Evolutionary conservation across 495 filamentous ascomycete genomes (phyloP).

Genomic region (Trichoderma reesei): DNA sequence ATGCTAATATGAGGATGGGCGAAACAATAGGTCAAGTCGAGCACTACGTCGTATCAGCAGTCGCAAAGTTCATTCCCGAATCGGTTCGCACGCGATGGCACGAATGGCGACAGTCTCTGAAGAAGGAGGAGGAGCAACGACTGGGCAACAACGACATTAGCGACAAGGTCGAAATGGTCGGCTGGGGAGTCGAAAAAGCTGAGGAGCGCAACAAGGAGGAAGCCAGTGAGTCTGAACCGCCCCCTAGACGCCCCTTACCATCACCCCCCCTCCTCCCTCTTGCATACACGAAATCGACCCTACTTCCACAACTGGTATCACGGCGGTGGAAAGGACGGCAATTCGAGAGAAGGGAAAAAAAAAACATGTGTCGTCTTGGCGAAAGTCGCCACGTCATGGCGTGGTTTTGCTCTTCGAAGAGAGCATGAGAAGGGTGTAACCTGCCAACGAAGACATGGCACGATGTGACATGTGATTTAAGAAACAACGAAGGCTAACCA

Average conservation of each 20-base stretch:
- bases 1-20: neutral
- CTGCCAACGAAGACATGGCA: no score
- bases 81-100: slow-evolving; percentile 35
- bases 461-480: neutral
- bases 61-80: slow-evolving; percentile 40
- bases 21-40: slow-evolving; percentile 37
- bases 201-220: slow-evolving; percentile 34
- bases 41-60: slow-evolving; percentile 37
- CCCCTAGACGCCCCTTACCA: neutral
- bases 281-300: neutral
- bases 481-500: slow-evolving; percentile 4
- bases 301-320: slow-evolving; percentile 4
- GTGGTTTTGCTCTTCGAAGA: no score
- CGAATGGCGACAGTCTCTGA: slow-evolving; percentile 29
- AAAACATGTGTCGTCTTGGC: no score
- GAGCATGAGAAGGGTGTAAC: no score
- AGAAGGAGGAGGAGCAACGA: slow-evolving; percentile 23
- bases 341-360: no score
- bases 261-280: neutral
- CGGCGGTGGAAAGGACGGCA: no score
- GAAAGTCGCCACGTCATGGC: no score
- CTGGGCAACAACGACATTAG: slow-evolving; percentile 20
- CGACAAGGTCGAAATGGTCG: slow-evolving; percentile 31
- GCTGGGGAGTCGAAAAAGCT: slow-evolving; percentile 46
- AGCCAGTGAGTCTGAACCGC: slow-evolving; percentile 40